A percentile compares a stretch with the other conserved stretches of the same genome.
Conservation (phyloP, 208 protist species). For the Crithidia acanthocephali region DNA sequence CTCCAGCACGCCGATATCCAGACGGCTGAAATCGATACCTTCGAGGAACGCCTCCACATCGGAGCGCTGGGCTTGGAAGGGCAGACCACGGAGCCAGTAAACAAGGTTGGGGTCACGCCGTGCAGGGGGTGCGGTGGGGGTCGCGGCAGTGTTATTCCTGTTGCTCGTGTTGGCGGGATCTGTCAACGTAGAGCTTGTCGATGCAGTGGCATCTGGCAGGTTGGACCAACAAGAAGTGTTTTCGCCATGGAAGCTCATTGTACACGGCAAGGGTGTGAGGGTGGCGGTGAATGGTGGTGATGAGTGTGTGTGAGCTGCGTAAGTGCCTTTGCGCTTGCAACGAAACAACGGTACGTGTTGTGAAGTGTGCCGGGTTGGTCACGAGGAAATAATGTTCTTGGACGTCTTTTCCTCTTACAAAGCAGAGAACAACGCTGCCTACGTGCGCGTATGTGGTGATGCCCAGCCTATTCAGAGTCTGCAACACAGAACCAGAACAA, state of each 20-base stretch:
- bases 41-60: constrained; percentile 8
- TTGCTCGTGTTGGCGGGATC: not conserved
- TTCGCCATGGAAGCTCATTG: not conserved
- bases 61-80: constrained; percentile 6
- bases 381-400: too few relatives aligned
- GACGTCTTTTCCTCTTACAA: too few relatives aligned
- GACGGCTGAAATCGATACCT: constrained; percentile 12
- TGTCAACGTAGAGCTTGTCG: not conserved
- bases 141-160: not conserved
- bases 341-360: too few relatives aligned
- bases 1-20: constrained; percentile 17
- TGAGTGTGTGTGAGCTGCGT: too few relatives aligned
- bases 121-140: not conserved
- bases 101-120: constrained; percentile 2
- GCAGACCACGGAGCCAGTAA: constrained; percentile 15
- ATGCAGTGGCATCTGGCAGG: not conserved
- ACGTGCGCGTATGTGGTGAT: too few relatives aligned
- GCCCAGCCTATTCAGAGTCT: too few relatives aligned
- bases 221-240: not conserved
- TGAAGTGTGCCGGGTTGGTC: too few relatives aligned
- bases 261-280: not conserved
- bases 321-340: too few relatives aligned
- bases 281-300: too few relatives aligned
- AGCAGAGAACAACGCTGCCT: too few relatives aligned
- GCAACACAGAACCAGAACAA: too few relatives aligned